Conservation (phyloP, 495 filamentous ascomycete genomes). For the Halenospora varia region DNA sequence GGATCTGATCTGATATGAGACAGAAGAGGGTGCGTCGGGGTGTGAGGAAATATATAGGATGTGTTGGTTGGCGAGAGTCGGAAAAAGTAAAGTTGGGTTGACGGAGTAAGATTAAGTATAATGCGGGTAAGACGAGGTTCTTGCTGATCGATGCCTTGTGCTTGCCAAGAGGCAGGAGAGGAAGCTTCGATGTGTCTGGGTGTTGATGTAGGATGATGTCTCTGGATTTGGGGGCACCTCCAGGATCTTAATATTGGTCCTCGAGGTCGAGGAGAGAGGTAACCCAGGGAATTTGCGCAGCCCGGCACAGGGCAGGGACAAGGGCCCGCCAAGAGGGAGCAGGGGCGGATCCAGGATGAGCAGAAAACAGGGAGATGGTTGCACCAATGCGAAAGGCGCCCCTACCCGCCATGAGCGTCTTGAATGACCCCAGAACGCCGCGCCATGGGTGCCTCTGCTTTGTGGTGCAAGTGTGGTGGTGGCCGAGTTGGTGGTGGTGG, state of each 20-base stretch:
- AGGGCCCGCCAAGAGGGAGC: neutral
- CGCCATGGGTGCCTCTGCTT: too few relatives aligned
- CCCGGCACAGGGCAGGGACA: neutral
- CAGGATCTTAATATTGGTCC: slow-evolving; percentile 3
- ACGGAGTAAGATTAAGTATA: slow-evolving; percentile 22
- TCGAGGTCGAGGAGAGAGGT: neutral
- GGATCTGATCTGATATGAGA: slow-evolving; percentile 18
- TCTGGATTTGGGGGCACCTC: slow-evolving; percentile 1
- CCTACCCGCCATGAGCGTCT: too few relatives aligned
- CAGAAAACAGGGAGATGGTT: neutral
- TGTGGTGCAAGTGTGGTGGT: too few relatives aligned
- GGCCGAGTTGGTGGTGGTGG: too few relatives aligned
- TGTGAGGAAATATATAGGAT: slow-evolving; percentile 18
- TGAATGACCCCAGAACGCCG: neutral
- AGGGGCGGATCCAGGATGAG: neutral
- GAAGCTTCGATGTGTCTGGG: neutral
- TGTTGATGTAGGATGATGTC: neutral
- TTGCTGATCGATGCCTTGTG: slow-evolving; percentile 12
- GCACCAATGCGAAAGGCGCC: too few relatives aligned
- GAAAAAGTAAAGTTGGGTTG: slow-evolving; percentile 8
- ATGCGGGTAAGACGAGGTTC: slow-evolving; percentile 13
- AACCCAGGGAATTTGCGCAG: neutral
- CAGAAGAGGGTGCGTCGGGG: slow-evolving; percentile 11
- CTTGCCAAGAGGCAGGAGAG: slow-evolving; percentile 1
- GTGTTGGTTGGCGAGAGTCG: neutral